Base-by-base conservation (phyloP, 352 stramenopile species). In the Phytophthora syringae region DNA sequence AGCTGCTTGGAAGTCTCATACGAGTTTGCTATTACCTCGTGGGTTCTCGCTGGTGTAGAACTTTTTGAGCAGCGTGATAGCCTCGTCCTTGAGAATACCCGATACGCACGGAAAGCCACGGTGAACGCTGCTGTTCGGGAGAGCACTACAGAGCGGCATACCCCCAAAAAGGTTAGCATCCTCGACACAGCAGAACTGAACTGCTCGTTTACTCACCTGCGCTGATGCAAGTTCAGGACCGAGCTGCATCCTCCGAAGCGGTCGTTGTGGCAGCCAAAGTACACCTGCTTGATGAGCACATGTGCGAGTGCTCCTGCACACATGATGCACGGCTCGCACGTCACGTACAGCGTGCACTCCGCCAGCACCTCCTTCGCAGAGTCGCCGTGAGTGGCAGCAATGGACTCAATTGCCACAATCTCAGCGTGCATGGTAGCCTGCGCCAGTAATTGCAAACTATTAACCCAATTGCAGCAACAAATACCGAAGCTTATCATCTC, bases 301-400 rank as follows among this genome's bases (percentile, higher is more conserved):
- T 90, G 77, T 13, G 81, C 77, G 16, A 98, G 72, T n/a, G 93
- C 93, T 25, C 77, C 80, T 3, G 94, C 93, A 45, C 94, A 98
- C 94, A 98, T 98, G 60, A 98, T 98, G 68, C 94, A 98, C 5
- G 94, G 94, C 74, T 98, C 94, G 34, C 90, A 97, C 9, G 94
- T 98, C 39, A 98, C 93, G 64, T 94, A 95, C 32, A 95, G 71
- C 47, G 74, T 84, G 44, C 79, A 88, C 25, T 89, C 60, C 2
- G 76, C 70, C 27, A 95, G 68, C 22, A 93, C 67, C 13, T 79
- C 49, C 6, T 21, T 56, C 24, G 84, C 74, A 21, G 78, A 47
- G 7, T 78, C 67, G 16, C 82, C 77, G 43, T 79, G 80, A 11
- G 53, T 60, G 2, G 63, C 57, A 20, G 92, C 77, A 58, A 97